These are phyloP conservation scores for Inosperma sp. DNA, from an alignment of 768 basidiomycete species.

Conservation along the genomic window DNA sequence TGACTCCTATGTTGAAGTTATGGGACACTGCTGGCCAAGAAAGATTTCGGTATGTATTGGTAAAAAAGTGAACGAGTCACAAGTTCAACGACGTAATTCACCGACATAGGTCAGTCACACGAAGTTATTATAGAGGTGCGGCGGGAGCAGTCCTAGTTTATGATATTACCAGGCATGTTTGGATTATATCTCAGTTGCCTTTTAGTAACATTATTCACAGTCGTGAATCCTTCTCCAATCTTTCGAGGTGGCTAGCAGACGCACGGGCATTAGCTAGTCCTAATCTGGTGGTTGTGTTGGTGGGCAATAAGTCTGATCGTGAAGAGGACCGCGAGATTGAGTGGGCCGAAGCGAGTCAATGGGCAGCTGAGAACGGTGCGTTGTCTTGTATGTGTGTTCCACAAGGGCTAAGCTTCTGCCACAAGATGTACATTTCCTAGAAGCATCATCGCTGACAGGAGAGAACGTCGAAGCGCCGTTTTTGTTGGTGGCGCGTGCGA, in stretches of 20 bases:
- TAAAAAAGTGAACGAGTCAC: slow-evolving; percentile 11
- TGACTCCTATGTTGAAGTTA: slow-evolving; percentile 43
- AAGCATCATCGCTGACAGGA: slow-evolving; percentile 86
- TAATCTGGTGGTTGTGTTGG: slow-evolving; percentile 82
- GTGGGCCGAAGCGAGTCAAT: slow-evolving; percentile 90
- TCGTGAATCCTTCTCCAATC: slow-evolving; percentile 79
- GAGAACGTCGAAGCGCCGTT: slow-evolving; percentile 96
- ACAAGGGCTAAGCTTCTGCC: slow-evolving; percentile 4
- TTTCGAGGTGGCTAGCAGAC: slow-evolving; percentile 89
- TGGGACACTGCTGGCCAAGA: slow-evolving; percentile 99
- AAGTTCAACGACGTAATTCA: slow-evolving; percentile 7
- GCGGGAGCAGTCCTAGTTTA: slow-evolving; percentile 90
- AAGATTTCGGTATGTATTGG: slow-evolving; percentile 64
- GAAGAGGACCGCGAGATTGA: slow-evolving; percentile 96
- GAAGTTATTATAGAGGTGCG: slow-evolving; percentile 95
- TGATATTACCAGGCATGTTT: slow-evolving; percentile 79
- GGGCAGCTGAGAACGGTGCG: slow-evolving; percentile 94
- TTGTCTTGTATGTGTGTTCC: slow-evolving; percentile 4
- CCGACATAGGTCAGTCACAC: slow-evolving; percentile 69
- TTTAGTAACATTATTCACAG: slow-evolving; percentile 38
- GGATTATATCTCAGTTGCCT: neutral
- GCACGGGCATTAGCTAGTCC: slow-evolving; percentile 90
- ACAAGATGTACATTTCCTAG: slow-evolving; percentile 87
- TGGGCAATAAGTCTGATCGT: slow-evolving; percentile 93
- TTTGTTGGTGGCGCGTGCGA: slow-evolving; percentile 77